phyloP scores from a whole-genome alignment of 345 rosid species.

The Salix suchowensis region DNA sequence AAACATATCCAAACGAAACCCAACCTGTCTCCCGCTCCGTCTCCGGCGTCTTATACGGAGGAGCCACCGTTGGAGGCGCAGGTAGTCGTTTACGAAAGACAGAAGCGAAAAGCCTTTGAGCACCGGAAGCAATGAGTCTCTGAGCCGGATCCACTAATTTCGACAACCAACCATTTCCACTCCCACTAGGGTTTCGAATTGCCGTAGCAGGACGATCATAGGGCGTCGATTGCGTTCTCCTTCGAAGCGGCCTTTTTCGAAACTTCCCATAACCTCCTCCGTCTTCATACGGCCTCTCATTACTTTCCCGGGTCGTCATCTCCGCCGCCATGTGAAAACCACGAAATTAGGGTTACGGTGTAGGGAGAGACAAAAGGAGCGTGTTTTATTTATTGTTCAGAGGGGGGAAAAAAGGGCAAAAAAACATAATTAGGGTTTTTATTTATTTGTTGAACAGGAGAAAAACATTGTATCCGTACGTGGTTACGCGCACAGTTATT shows the following conservation, averaged over 20 bases:
- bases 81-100: slow-evolving; percentile 72
- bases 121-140: slow-evolving; percentile 64
- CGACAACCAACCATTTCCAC: slow-evolving; percentile 62
- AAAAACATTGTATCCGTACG: background rate
- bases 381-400: background rate
- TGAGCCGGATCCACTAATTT: slow-evolving; percentile 93
- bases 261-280: slow-evolving; percentile 52
- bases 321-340: slow-evolving; percentile 22
- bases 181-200: slow-evolving; percentile 37
- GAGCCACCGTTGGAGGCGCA: slow-evolving; percentile 22
- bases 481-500: background rate
- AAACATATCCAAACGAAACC: background rate
- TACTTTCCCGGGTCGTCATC: slow-evolving; percentile 12
- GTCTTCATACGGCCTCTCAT: slow-evolving; percentile 12
- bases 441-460: slow-evolving; percentile 5
- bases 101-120: slow-evolving; percentile 67
- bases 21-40: slow-evolving; percentile 49
- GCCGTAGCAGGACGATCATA: slow-evolving; percentile 65
- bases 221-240: slow-evolving; percentile 50
- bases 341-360: slow-evolving; percentile 3
- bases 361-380: background rate
- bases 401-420: background rate
- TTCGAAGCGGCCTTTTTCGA: slow-evolving; percentile 54
- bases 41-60: slow-evolving; percentile 33
- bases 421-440: slow-evolving; percentile 12